A percentile compares a stretch with the other conserved stretches of the same genome.
These are phyloP conservation scores for Ramaria rubella DNA, from an alignment of 768 basidiomycete species.

Conservation along the genomic window DNA sequence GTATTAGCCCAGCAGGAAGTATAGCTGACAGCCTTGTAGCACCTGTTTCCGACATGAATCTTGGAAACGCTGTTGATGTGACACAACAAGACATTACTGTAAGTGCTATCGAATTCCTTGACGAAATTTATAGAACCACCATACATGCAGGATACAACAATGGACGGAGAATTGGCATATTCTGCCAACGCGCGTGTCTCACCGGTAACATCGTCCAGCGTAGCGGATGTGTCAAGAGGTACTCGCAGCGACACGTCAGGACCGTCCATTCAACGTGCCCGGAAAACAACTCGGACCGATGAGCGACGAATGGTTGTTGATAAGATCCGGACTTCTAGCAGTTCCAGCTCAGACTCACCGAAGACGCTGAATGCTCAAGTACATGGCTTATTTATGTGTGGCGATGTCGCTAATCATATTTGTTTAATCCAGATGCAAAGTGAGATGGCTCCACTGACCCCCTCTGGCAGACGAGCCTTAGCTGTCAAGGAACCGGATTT, in stretches of 20 bases:
- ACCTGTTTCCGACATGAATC: background rate
- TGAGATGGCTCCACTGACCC: background rate
- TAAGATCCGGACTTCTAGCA: background rate
- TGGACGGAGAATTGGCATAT: background rate
- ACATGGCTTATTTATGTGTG: background rate
- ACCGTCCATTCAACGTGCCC: background rate
- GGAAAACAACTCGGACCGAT: background rate
- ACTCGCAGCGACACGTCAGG: background rate
- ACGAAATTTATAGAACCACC: background rate
- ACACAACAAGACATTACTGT: background rate
- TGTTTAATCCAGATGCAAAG: background rate
- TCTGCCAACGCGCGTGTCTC: background rate
- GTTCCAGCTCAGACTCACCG: background rate
- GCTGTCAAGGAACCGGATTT: constrained; percentile 11
- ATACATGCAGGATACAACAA: background rate
- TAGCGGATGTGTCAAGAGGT: background rate
- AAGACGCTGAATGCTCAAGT: background rate
- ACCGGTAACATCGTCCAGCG: background rate
- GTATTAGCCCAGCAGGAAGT: background rate
- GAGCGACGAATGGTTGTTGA: background rate
- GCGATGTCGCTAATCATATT: background rate
- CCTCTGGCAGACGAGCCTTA: background rate
- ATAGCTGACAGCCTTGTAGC: background rate
- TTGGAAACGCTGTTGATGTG: background rate
- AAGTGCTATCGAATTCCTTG: background rate